phyloP scores from a whole-genome alignment of 345 rosid species.

The Bruguiera gymnorhiza region DNA sequence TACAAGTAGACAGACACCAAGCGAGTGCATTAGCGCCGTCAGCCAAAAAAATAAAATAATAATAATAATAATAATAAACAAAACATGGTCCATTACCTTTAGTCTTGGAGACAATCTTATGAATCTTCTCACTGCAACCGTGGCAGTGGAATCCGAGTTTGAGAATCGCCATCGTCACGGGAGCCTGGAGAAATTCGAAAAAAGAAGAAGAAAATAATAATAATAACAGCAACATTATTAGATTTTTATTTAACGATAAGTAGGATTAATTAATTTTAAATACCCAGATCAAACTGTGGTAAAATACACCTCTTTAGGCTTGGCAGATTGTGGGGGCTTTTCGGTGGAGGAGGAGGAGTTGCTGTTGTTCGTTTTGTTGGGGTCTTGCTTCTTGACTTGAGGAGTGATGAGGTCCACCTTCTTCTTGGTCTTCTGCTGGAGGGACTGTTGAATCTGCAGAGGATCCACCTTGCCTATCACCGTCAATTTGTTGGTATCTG shows the following conservation, averaged over 20 bases:
- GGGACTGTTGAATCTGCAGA: conserved; percentile 34
- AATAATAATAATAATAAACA: not conserved
- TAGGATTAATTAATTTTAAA: not conserved
- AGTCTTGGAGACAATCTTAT: conserved; percentile 40
- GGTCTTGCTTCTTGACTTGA: conserved; percentile 56
- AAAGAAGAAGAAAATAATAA: no score
- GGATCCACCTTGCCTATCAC: conserved; percentile 82
- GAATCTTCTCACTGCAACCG: conserved; percentile 75
- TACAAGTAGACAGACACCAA: not conserved
- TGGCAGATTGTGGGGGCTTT: conserved; percentile 15
- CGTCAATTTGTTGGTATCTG: conserved; percentile 48
- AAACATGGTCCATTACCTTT: conserved; percentile 39
- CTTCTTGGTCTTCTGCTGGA: conserved; percentile 54
- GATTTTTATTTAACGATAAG: not conserved
- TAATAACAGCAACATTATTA: no score
- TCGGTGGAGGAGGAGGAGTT: conserved; percentile 11
- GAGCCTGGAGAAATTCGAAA: conserved; percentile 31
- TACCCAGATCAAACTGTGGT: no score
- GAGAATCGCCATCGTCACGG: conserved; percentile 58
- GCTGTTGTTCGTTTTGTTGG: conserved; percentile 14
- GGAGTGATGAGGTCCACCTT: conserved; percentile 73
- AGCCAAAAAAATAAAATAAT: not conserved
- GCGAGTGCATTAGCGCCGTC: not conserved
- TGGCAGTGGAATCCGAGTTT: conserved; percentile 60
- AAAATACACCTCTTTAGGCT: conserved; percentile 42